Evolutionary conservation across 306 rosid species (phyloP).

Genomic region (Vigna unguiculata): DNA sequence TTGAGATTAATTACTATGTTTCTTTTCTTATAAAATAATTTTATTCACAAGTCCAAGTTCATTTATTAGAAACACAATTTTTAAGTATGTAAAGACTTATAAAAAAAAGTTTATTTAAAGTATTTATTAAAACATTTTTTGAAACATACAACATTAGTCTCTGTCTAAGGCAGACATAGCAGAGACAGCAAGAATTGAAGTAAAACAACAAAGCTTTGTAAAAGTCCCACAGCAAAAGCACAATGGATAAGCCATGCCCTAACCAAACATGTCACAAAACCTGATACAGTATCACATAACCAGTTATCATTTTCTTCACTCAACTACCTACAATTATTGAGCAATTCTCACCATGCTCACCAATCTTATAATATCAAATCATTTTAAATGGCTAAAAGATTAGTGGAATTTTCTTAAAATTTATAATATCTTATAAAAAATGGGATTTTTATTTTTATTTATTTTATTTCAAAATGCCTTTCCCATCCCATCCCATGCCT

Average conservation of each 20-base stretch:
- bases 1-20: neutral
- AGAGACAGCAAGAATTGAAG: neutral
- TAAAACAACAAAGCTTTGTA: neutral
- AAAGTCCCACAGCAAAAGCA: neutral
- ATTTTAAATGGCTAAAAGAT: neutral
- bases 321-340: neutral
- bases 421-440: neutral
- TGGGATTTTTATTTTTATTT: neutral
- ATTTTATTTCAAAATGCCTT: neutral
- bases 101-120: neutral
- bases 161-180: neutral
- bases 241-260: neutral
- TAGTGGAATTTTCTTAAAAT: neutral
- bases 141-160: neutral
- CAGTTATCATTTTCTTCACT: neutral
- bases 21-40: too few relatives aligned
- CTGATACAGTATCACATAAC: neutral
- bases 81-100: neutral
- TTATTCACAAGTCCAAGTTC: too few relatives aligned
- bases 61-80: neutral
- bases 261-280: neutral
- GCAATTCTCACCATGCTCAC: neutral
- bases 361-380: neutral
- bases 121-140: neutral
- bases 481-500: neutral